A percentile compares a stretch with the other conserved stretches of the same genome.
phyloP scores from a whole-genome alignment of 2,329 filamentous ascomycete genomes.

The Albophoma yamanashiensis region DNA sequence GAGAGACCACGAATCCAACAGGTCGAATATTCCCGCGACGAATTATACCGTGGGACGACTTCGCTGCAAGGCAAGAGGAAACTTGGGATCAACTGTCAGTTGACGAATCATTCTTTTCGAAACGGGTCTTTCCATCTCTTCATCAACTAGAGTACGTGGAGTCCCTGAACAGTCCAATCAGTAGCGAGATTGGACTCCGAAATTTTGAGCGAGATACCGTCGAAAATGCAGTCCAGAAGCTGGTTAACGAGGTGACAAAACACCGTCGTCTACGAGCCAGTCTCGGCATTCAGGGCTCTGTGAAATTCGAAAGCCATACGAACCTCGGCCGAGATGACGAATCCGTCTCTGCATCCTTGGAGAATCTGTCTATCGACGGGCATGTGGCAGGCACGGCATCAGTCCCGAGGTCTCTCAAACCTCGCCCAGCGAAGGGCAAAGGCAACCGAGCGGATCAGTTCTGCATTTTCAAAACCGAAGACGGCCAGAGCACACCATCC shows the following conservation, averaged over 20 bases:
- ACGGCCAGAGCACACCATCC: not conserved
- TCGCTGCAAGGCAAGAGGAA: constrained; percentile 10
- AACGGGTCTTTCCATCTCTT: not conserved
- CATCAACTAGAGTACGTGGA: not conserved
- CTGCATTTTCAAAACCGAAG: constrained; percentile 8
- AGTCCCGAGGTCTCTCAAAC: too few species aligned
- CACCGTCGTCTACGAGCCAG: constrained; percentile 14
- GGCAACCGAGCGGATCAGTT: constrained; percentile 22
- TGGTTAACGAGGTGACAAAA: too few species aligned
- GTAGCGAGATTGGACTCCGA: constrained; percentile 1
- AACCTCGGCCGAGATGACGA: constrained; percentile 17
- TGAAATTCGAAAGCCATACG: constrained; percentile 26
- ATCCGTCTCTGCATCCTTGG: constrained; percentile 11
- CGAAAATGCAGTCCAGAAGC: constrained; percentile 17
- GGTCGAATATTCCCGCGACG: constrained; percentile 21
- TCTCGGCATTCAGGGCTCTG: constrained; percentile 19
- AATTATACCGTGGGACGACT: constrained; percentile 25
- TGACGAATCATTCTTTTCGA: too few species aligned
- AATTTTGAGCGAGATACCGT: constrained; percentile 21
- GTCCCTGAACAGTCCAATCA: not conserved
- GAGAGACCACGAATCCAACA: constrained; percentile 18
- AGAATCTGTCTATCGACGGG: constrained; percentile 10
- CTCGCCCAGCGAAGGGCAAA: constrained; percentile 13
- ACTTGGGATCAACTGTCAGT: not conserved
- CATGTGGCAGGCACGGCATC: too few species aligned